These are phyloP conservation scores for Pseudohalonectria lignicola DNA, from an alignment of 2,329 filamentous ascomycete species.

Conservation along the genomic window DNA sequence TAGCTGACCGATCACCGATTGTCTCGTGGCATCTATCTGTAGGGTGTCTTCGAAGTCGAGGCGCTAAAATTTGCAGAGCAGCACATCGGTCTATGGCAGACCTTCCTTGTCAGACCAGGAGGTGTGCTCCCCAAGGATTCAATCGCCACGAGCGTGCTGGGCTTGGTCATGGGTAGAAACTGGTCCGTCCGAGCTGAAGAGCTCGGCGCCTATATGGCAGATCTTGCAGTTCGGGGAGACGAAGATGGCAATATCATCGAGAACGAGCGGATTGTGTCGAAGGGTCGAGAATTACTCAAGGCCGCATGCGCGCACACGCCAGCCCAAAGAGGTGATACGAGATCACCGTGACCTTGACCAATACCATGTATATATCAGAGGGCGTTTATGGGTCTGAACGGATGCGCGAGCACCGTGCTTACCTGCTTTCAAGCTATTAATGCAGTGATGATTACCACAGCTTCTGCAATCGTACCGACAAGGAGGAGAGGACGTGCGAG, in stretches of 20 bases:
- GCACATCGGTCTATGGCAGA: neutral
- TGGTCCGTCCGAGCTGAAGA: neutral
- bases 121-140: neutral
- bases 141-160: neutral
- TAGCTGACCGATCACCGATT: neutral
- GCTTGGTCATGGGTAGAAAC: neutral
- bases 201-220: neutral
- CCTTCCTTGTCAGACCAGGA: conserved; percentile 1
- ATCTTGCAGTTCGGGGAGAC: neutral
- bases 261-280: neutral
- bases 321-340: too few species aligned
- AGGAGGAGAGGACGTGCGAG: too few species aligned
- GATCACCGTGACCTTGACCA: too few species aligned
- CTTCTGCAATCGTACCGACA: too few species aligned
- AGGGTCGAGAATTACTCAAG: neutral
- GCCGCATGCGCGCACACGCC: too few species aligned
- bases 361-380: too few species aligned
- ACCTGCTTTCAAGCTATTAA: too few species aligned
- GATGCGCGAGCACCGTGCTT: too few species aligned
- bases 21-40: too few species aligned
- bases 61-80: neutral
- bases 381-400: too few species aligned
- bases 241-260: neutral
- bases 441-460: too few species aligned
- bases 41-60: neutral